Percentiles rank a stretch among this genome's conserved stretches.
These are phyloP conservation scores for Schizophyllum amplum DNA, from an alignment of 1,284 basidiomycete genomes.

Conservation along the genomic window DNA sequence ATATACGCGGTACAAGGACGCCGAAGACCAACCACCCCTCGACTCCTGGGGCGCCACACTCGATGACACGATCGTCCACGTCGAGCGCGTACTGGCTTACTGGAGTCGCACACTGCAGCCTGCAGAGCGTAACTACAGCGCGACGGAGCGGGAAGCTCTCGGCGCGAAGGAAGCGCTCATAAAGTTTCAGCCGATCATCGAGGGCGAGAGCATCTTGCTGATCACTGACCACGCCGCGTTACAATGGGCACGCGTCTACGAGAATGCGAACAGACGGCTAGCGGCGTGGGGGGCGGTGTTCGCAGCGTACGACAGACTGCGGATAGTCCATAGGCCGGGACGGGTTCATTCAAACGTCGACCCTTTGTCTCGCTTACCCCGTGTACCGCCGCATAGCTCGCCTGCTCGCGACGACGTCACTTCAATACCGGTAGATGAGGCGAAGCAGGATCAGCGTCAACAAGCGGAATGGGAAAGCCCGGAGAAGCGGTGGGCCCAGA, in stretches of 20 bases:
- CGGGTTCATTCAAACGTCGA: conserved; percentile 24
- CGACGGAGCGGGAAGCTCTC: no score
- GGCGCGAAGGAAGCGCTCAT: no score
- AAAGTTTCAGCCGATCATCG: conserved; percentile 2
- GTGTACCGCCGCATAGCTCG: no score
- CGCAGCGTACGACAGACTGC: not conserved
- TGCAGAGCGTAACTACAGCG: no score
- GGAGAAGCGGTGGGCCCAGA: no score
- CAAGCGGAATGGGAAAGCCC: no score
- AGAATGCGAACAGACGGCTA: not conserved
- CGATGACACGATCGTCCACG: conserved; percentile 9
- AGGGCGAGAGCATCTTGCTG: not conserved
- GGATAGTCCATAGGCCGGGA: conserved; percentile 1
- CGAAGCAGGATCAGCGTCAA: no score
- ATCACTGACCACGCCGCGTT: not conserved
- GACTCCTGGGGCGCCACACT: conserved; percentile 21
- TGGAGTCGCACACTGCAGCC: no score
- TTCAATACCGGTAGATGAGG: no score
- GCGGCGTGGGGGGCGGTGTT: not conserved
- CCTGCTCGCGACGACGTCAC: no score
- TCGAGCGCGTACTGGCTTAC: no score
- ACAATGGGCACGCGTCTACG: conserved; percentile 2
- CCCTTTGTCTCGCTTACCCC: no score
- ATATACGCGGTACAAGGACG: conserved; percentile 20
- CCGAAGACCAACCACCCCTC: conserved; percentile 22